Evolutionary conservation across 2,329 filamentous ascomycete species (phyloP).

Genomic region (Samsoniella hepiali): DNA sequence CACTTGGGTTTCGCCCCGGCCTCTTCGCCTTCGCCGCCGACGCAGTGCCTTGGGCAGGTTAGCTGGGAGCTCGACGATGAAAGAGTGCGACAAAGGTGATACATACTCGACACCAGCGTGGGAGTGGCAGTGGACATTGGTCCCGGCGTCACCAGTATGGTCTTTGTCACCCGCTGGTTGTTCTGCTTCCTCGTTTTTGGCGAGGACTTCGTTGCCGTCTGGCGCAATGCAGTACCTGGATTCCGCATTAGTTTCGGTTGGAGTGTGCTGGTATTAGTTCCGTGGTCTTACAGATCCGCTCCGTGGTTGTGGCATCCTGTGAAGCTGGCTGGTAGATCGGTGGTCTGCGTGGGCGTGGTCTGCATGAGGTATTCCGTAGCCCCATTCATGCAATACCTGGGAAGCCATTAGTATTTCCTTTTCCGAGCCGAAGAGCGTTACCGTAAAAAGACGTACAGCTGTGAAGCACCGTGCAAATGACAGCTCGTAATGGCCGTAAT

Average conservation of each 20-base stretch:
- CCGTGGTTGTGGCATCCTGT: conserved; percentile 65
- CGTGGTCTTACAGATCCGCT: conserved; percentile 46
- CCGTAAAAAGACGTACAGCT: conserved; percentile 33
- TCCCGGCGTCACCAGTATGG: conserved; percentile 22
- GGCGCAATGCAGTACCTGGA: conserved; percentile 59
- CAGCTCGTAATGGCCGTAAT: conserved; percentile 41
- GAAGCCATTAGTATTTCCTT: conserved; percentile 7
- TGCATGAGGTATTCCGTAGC: conserved; percentile 42
- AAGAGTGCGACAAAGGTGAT: too few species aligned
- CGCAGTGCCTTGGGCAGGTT: conserved; percentile 51
- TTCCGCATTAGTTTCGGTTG: neutral
- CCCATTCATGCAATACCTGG: conserved; percentile 44
- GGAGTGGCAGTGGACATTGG: conserved; percentile 61
- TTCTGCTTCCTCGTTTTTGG: conserved; percentile 39
- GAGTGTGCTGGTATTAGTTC: too few species aligned
- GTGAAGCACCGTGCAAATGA: conserved; percentile 37
- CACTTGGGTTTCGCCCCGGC: conserved; percentile 40
- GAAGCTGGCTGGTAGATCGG: conserved; percentile 56
- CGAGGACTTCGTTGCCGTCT: conserved; percentile 58
- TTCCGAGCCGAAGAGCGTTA: too few species aligned
- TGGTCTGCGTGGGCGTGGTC: conserved; percentile 50
- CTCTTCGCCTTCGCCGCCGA: conserved; percentile 43
- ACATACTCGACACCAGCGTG: conserved; percentile 71
- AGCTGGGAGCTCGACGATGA: conserved; percentile 12
- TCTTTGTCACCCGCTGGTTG: conserved; percentile 21